Percentiles rank a stretch among this genome's conserved stretches.
Conservation (phyloP, 805 yeast genomes). For the Blastobotrys robertii region DNA sequence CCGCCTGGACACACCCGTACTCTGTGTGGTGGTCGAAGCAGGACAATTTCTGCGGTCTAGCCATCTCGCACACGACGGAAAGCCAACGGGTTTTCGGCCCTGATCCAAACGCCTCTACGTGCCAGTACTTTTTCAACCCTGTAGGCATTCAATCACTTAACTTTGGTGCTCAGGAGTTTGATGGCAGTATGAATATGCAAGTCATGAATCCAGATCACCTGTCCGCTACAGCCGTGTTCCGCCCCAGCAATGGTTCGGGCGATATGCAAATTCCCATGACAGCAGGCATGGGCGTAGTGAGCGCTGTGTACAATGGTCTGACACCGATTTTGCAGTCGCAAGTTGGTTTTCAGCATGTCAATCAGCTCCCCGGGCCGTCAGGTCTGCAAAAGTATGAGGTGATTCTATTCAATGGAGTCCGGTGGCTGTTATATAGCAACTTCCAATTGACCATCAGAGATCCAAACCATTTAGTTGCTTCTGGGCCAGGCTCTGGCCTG, state of each 20-base stretch:
- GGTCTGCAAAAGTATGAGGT: slow-evolving; percentile 34
- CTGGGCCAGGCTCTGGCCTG: slow-evolving; percentile 26
- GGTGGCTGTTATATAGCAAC: slow-evolving; percentile 43
- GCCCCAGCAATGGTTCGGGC: slow-evolving; percentile 21
- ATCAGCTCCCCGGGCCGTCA: slow-evolving; percentile 24
- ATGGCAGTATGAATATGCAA: slow-evolving; percentile 10
- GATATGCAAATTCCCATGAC: slow-evolving; percentile 50
- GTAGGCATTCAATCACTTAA: slow-evolving; percentile 37
- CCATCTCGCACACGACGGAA: slow-evolving; percentile 52
- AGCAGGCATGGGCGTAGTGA: slow-evolving; percentile 76
- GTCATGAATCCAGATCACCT: slow-evolving; percentile 38
- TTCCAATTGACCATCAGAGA: slow-evolving; percentile 14
- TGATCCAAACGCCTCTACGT: slow-evolving; percentile 40
- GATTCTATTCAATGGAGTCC: slow-evolving; percentile 31
- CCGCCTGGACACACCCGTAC: slow-evolving; percentile 78
- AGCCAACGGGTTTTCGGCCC: slow-evolving; percentile 63
- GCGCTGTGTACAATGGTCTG: slow-evolving; percentile 43
- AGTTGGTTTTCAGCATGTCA: slow-evolving; percentile 36
- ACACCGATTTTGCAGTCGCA: slow-evolving; percentile 38
- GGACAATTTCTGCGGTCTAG: slow-evolving; percentile 44
- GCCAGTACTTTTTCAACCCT: slow-evolving; percentile 40
- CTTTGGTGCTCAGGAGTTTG: slow-evolving; percentile 30
- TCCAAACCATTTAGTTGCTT: slow-evolving; percentile 12
- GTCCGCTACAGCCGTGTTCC: slow-evolving; percentile 17
- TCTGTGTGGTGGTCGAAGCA: slow-evolving; percentile 57